Conservation (phyloP, 73 alveolate genomes). For the Paramecium sonneborni region DNA sequence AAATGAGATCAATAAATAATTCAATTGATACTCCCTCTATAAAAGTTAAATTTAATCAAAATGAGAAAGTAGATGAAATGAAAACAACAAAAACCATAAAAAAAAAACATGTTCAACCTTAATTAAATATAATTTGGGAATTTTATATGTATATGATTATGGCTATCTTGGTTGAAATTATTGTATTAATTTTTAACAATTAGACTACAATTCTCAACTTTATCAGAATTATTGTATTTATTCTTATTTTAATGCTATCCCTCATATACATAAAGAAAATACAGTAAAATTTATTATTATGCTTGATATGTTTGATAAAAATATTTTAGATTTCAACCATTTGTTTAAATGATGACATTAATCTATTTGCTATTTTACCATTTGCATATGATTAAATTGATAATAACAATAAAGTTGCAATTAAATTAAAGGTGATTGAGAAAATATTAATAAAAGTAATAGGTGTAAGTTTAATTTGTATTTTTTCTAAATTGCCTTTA, state of each 20-base stretch:
- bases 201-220: background rate
- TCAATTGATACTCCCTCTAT: conserved; percentile 2
- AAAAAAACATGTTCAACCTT: background rate
- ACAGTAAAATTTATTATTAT: background rate
- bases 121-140: background rate
- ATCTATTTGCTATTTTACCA: background rate
- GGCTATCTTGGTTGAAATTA: background rate
- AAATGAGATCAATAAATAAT: conserved; percentile 36
- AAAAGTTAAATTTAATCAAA: background rate
- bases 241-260: background rate
- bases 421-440: background rate
- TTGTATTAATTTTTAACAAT: background rate
- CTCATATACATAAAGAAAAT: background rate
- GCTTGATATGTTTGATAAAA: background rate
- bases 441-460: background rate
- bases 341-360: background rate
- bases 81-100: background rate
- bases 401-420: background rate
- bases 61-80: background rate
- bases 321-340: background rate
- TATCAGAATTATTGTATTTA: background rate
- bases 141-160: background rate
- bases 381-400: background rate
- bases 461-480: background rate
- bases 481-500: background rate